Conservation (phyloP, 345 rosid genomes). For the Gossypium stocksii region DNA sequence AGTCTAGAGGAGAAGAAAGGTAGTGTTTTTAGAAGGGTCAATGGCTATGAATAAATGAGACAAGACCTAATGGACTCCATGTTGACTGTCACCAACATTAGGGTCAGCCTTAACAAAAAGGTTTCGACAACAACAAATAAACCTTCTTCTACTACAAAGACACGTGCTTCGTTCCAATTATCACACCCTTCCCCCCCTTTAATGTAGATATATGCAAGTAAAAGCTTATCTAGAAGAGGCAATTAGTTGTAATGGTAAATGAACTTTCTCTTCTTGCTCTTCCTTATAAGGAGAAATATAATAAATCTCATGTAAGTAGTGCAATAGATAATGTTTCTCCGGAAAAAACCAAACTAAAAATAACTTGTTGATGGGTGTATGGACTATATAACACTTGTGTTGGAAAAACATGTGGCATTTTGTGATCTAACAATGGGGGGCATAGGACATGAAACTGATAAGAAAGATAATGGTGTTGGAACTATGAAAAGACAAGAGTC, state of each 20-base stretch:
- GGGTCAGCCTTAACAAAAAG: not conserved
- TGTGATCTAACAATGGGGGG: not conserved
- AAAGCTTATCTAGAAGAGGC: not conserved
- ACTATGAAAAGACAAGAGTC: constrained; percentile 1
- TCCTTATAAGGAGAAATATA: too few relatives aligned
- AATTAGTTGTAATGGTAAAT: not conserved
- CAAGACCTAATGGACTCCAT: constrained; percentile 18
- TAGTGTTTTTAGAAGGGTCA: too few relatives aligned
- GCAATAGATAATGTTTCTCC: too few relatives aligned
- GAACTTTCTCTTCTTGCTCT: not conserved
- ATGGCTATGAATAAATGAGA: not conserved
- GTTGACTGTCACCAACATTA: constrained; percentile 1
- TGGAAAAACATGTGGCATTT: constrained; percentile 14
- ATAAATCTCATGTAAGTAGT: too few relatives aligned
- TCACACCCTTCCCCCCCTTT: not conserved
- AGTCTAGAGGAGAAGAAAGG: too few relatives aligned
- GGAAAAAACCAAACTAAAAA: too few relatives aligned
- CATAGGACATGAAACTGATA: not conserved
- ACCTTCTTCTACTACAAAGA: not conserved
- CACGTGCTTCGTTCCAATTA: not conserved
- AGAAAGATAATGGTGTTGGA: not conserved
- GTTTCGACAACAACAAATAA: not conserved
- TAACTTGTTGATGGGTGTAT: too few relatives aligned
- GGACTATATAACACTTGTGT: not conserved
- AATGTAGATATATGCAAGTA: too few relatives aligned